Base-by-base conservation (phyloP, 305 asterid species). In the Fraxinus greggii region DNA sequence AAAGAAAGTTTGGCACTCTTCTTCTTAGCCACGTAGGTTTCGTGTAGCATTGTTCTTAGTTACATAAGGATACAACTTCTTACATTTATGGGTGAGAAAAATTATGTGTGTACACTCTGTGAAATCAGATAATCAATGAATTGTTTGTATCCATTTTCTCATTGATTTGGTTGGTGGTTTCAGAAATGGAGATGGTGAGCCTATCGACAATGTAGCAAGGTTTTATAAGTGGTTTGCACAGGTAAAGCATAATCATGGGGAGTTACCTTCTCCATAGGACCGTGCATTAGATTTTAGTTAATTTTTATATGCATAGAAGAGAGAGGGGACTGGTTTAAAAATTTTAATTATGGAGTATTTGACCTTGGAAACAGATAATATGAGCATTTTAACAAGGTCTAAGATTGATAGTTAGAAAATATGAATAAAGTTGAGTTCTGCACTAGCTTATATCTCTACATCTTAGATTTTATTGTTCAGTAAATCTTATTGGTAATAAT, bases 181-280 rank as follows among this genome's bases (percentile, higher is more conserved):
- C 88, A 95, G 97, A 81, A 93, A 95, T 75, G 98, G 99, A 90
- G 99, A 95, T 88, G 98, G 98, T 79, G 97, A 95, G 92, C 99
- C 99, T 80, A 94, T 97, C 28, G 97, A 95, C 86, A 95, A 95
- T 67, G 97, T 98, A 19, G 97, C 99, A 2, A 92, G 96, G 84
- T 94, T 95, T 86, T 94, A 94, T 86, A 94, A 94, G 82, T 94
- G 98, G 98, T 92, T 95, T 89, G 65, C 67, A 1, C 97, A 94
- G 97, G 99, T 94, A 87, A 83, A 59, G 35, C 38, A 21, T 1
- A 45, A 29, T 8, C 0, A 26, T 23, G 23, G 1, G 17, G 33
- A 13, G 28, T 33, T 75, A 0, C 23, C 21, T 23, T 80, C 48
- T 82, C 48, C n/a, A 10, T 36, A 24, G 59, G 51, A 29, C 79